These are phyloP conservation scores for Claviceps pusilla DNA, from an alignment of 2,329 filamentous ascomycete genomes.

Conservation along the genomic window DNA sequence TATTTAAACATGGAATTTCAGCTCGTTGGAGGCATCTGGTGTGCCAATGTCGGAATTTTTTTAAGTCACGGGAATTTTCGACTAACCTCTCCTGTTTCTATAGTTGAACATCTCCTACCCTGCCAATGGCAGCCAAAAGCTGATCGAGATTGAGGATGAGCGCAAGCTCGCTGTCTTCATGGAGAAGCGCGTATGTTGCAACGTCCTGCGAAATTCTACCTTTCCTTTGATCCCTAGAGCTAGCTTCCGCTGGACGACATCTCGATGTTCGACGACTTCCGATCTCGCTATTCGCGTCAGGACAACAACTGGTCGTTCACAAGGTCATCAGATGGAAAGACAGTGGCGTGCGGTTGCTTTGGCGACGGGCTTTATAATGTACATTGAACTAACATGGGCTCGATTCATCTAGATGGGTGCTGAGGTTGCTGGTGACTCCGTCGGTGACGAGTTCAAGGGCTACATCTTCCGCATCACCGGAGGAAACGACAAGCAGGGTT, in stretches of 20 bases:
- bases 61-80: not conserved
- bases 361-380: not conserved
- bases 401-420: constrained; percentile 53
- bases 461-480: constrained; percentile 99
- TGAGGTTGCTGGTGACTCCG: constrained; percentile 82
- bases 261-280: not conserved
- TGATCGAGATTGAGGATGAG: constrained; percentile 98
- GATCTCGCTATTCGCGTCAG: not conserved
- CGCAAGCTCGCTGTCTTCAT: constrained; percentile 98
- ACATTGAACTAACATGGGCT: constrained; percentile 17
- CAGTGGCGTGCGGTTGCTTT: not conserved
- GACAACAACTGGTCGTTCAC: not conserved
- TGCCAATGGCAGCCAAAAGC: constrained; percentile 99
- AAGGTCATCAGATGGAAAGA: not conserved
- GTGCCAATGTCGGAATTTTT: not conserved
- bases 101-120: constrained; percentile 66
- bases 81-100: constrained; percentile 19
- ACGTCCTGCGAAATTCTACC: constrained; percentile 1
- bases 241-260: not conserved
- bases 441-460: constrained; percentile 99
- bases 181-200: constrained; percentile 71
- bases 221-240: not conserved
- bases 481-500: constrained; percentile 99
- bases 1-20: not conserved
- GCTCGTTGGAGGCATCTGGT: not conserved